Base-by-base conservation (phyloP, 2,329 filamentous ascomycete genomes). In the Aspergillus fijiensis region DNA sequence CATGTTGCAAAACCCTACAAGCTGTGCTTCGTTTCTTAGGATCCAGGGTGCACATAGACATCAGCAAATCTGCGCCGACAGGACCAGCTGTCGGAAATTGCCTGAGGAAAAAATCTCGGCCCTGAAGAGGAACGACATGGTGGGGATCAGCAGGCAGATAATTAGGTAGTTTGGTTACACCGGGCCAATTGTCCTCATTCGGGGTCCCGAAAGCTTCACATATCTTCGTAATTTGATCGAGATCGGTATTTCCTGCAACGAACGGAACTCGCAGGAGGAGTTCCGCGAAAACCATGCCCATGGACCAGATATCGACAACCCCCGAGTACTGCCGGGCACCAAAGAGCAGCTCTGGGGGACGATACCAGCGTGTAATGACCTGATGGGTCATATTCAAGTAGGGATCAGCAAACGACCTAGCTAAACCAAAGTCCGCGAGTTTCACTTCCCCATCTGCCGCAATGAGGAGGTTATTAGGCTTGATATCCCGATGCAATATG, bases 351-450 rank as follows among this genome's bases (percentile, higher is more conserved):
- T 99, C 95, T 0, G 93, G 93, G 0, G 95, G 93, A 1, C 94
- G 86, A 80, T 98, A 99, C 92, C 95, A 99, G 65, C 92, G 87
- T 19, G 95, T 99, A 75, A 99, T 96, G 65, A 97, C 94, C 71
- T 95, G 92, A 71, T 88, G 87, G 1, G 94, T 97, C 95, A 99
- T 99, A 67, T 84, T 84, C 58, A 87, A 82, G 70, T 92, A 91
- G 0, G 95, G 94, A 74, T 99, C 95, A 7, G 92, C 89, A 74
- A 97, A 97, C 62, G 84, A 86, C 63, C 95, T 84, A 5, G 95
- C 95, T 35, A 99, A 87, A 83, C 95, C 95, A 70, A 99, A 99
- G 89, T 99, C 95, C 39, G 94, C 95, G 54, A 99, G 86, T 76
- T 98, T 98, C 72, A 99, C 87, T 71, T 94, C 91, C 52, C 95